phyloP scores from a whole-genome alignment of 1,284 basidiomycete genomes.

The Puccinia coronata region DNA sequence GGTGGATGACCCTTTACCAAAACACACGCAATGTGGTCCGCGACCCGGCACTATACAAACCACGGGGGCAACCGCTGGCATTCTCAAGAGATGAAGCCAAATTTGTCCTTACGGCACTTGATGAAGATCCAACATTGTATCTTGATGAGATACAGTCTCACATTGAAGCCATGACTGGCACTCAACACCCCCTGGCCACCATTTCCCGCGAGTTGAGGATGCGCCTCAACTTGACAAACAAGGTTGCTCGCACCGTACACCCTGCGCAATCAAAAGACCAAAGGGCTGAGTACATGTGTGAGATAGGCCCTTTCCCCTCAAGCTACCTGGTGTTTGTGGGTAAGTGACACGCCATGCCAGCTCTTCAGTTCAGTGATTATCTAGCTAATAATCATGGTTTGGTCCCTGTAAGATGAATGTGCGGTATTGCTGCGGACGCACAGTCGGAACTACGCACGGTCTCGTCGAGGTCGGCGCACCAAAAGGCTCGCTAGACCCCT shows the following conservation, averaged over 20 bases:
- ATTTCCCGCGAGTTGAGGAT: not conserved
- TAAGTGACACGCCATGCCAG: not conserved
- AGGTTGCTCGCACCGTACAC: not conserved
- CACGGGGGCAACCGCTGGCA: not conserved
- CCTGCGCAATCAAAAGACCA: not conserved
- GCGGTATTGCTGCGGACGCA: not conserved
- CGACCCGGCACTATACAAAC: not conserved
- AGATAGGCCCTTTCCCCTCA: not conserved
- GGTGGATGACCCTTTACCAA: not conserved
- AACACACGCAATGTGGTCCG: not conserved
- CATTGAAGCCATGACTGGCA: not conserved
- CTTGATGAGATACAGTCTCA: not conserved
- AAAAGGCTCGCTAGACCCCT: not conserved
- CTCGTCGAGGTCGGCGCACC: not conserved
- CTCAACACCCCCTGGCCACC: not conserved
- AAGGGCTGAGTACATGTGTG: not conserved
- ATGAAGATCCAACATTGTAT: not conserved
- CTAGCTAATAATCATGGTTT: too few relatives aligned
- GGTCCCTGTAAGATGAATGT: not conserved
- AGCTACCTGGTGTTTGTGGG: not conserved
- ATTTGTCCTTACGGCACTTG: not conserved
- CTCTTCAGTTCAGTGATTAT: not conserved
- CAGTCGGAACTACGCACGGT: not conserved
- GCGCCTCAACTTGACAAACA: not conserved
- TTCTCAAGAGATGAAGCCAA: not conserved